Conservation (phyloP, 2,329 filamentous ascomycete genomes). For the Aspergillus tamarii region DNA sequence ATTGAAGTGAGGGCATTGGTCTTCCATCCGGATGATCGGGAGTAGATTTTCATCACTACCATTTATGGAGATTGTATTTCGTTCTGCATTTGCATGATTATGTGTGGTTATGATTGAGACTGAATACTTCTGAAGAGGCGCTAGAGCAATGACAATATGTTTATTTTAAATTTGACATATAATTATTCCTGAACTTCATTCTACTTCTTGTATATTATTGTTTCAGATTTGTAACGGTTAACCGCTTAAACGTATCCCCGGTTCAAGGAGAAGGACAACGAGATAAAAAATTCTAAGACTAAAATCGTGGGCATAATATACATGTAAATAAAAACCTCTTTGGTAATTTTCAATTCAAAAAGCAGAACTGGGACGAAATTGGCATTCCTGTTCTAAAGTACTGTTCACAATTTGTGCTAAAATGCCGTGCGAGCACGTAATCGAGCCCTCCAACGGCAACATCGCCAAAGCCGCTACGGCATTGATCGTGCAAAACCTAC, state of each 20-base stretch:
- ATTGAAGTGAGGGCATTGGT: conserved; percentile 61
- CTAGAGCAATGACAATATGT: not conserved
- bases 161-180: not conserved
- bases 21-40: conserved; percentile 50
- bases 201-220: rapidly evolving
- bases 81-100: not conserved
- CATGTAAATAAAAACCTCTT: not conserved
- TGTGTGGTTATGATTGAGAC: not conserved
- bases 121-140: not conserved
- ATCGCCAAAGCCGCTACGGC: conserved; percentile 14
- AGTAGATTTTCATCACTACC: conserved; percentile 13
- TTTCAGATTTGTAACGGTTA: not conserved
- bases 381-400: not conserved
- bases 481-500: not conserved
- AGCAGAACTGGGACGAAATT: too few relatives aligned
- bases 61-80: not conserved
- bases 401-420: conserved; percentile 12
- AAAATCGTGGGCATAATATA: not conserved
- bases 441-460: conserved; percentile 28
- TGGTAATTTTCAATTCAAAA: conserved; percentile 11
- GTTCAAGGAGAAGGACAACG: not conserved
- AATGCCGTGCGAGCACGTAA: conserved; percentile 41
- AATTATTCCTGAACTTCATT: too few relatives aligned
- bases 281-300: not conserved
- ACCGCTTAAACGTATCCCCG: not conserved